Conservation (phyloP, 2,329 filamentous ascomycete genomes). For the Pleomassaria siparia region DNA sequence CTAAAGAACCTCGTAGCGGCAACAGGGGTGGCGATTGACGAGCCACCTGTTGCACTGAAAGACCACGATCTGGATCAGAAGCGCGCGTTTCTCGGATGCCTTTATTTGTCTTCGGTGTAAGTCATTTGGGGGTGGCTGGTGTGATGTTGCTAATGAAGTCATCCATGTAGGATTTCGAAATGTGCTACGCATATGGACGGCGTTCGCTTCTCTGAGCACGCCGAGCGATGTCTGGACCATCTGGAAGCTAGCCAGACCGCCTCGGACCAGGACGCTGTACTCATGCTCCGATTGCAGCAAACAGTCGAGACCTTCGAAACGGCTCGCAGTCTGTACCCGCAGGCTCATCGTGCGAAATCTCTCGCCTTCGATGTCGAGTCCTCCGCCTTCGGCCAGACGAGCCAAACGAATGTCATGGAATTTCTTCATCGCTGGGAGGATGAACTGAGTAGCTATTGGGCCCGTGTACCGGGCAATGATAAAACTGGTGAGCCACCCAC, state of each 20-base stretch:
- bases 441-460: constrained; percentile 9
- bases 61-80: constrained; percentile 15
- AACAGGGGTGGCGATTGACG: constrained; percentile 5
- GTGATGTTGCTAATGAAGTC: not conserved
- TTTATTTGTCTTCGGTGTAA: constrained; percentile 16
- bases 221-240: constrained; percentile 9
- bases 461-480: constrained; percentile 5
- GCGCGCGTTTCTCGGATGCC: constrained; percentile 13
- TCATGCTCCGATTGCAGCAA: constrained; percentile 11
- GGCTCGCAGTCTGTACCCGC: constrained; percentile 7
- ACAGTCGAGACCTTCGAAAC: constrained; percentile 11
- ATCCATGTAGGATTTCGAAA: constrained; percentile 11
- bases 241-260: constrained; percentile 4
- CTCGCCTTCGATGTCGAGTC: constrained; percentile 2
- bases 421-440: constrained; percentile 10
- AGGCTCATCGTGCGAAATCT: constrained; percentile 2
- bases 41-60: not conserved
- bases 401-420: constrained; percentile 1
- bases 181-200: constrained; percentile 11
- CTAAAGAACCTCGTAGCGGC: constrained; percentile 8
- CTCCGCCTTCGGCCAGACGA: not conserved
- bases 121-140: not conserved
- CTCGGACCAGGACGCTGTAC: constrained; percentile 9
- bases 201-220: constrained; percentile 11
- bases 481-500: constrained; percentile 10